phyloP scores from a whole-genome alignment of 192 early-diverging fungal genomes.

The Cetraspora pellucida region DNA sequence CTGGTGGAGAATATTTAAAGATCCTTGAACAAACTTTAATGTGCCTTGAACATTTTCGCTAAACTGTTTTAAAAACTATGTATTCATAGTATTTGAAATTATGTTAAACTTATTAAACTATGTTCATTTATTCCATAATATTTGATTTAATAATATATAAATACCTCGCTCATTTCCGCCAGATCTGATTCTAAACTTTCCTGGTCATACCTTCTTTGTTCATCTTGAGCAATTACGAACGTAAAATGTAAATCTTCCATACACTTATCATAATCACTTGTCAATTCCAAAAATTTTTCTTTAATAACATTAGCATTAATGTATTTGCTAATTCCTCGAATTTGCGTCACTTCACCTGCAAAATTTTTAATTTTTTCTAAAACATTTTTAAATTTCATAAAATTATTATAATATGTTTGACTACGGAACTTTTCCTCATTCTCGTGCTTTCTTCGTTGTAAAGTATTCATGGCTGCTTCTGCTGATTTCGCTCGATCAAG shows the following conservation, averaged over 20 bases:
- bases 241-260: neutral
- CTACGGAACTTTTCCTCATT: neutral
- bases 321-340: neutral
- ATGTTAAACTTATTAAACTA: neutral
- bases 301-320: neutral
- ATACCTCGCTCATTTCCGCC: too few relatives aligned
- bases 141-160: too few relatives aligned
- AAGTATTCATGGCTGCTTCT: neutral
- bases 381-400: neutral
- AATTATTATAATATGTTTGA: neutral
- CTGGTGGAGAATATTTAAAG: too few relatives aligned
- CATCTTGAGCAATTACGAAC: neutral
- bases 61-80: too few relatives aligned
- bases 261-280: neutral
- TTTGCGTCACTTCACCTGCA: neutral
- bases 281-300: neutral
- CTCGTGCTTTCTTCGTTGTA: neutral
- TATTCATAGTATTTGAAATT: too few relatives aligned
- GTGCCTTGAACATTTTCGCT: too few relatives aligned
- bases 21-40: too few relatives aligned
- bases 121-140: neutral
- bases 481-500: constrained; percentile 2
- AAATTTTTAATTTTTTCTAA: neutral
- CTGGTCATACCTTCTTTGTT: neutral
- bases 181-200: neutral